Evolutionary conservation across 139 green algal species (phyloP).

Genomic region (Edaphochlamys debaryana): DNA sequence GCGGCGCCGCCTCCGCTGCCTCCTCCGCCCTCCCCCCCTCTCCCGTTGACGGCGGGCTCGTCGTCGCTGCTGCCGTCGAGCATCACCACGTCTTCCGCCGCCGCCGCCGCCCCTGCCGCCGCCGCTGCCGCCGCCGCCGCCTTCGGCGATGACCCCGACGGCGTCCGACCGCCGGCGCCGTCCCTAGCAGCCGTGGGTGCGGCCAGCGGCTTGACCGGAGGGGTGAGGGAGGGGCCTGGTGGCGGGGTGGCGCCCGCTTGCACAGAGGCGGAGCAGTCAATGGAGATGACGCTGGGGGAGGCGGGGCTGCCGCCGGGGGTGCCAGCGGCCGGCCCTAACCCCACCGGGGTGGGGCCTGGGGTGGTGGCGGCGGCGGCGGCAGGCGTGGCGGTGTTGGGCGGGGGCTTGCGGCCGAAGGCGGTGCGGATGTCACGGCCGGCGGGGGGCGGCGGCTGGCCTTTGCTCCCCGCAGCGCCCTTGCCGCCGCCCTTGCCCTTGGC

Average conservation of each 20-base stretch:
- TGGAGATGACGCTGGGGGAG: background rate
- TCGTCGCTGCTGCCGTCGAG: background rate
- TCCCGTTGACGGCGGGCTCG: background rate
- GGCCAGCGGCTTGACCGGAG: too few species aligned
- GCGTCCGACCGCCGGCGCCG: constrained; percentile 5
- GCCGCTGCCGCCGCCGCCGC: background rate
- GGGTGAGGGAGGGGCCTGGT: background rate
- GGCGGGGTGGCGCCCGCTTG: background rate
- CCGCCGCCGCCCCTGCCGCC: background rate
- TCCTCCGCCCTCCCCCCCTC: too few species aligned
- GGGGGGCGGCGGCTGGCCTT: too few species aligned
- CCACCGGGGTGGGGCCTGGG: too few species aligned
- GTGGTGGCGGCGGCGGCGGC: background rate
- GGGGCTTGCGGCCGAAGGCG: too few species aligned
- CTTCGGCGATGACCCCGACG: background rate
- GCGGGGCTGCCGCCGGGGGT: background rate
- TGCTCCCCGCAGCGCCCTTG: too few species aligned
- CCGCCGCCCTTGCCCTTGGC: too few species aligned
- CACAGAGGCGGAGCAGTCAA: background rate
- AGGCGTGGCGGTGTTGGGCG: too few species aligned
- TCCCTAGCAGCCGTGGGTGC: too few species aligned
- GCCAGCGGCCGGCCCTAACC: too few species aligned
- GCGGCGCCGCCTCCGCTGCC: background rate
- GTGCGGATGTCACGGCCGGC: too few species aligned
- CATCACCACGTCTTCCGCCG: background rate